Evolutionary conservation across 441 rosid genomes (phyloP).

Genomic region (Euphorbia schlechtendalii): DNA sequence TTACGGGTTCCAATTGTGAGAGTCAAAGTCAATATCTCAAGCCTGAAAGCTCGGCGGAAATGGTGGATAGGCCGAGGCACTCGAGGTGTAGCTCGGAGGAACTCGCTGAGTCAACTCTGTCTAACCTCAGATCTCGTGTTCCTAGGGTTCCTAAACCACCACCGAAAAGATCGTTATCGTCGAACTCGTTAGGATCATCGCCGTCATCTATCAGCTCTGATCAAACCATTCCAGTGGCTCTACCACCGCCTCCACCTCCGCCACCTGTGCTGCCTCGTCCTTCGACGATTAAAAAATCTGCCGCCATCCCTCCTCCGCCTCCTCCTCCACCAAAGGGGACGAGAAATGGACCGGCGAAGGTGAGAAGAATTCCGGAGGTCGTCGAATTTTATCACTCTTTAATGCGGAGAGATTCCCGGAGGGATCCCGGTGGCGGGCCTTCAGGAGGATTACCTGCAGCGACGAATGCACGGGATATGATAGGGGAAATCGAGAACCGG

Average conservation of each 20-base stretch:
- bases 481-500: conserved; percentile 97
- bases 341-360: conserved; percentile 47
- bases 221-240: conserved; percentile 24
- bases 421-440: conserved; percentile 48
- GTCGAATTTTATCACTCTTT: conserved; percentile 95
- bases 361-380: conserved; percentile 85
- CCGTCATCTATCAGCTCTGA: conserved; percentile 21
- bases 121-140: conserved; percentile 54
- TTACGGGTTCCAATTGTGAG: conserved; percentile 13
- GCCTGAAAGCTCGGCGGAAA: conserved; percentile 29
- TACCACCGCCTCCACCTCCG: conserved; percentile 32
- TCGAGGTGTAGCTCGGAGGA: conserved; percentile 64
- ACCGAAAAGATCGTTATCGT: conserved; percentile 46
- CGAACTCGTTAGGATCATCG: conserved; percentile 6
- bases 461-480: conserved; percentile 86
- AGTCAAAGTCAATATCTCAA: conserved; percentile 13
- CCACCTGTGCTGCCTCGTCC: conserved; percentile 21
- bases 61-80: conserved; percentile 40
- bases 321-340: conserved; percentile 57
- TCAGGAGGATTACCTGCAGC: conserved; percentile 44
- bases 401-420: conserved; percentile 78
- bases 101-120: conserved; percentile 46
- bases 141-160: conserved; percentile 92
- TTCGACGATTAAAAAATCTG: conserved; percentile 6
- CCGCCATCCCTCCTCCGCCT: conserved; percentile 60